Evolutionary conservation across 1,139 yeast species (phyloP).

Genomic region (Diutina rugosa): DNA sequence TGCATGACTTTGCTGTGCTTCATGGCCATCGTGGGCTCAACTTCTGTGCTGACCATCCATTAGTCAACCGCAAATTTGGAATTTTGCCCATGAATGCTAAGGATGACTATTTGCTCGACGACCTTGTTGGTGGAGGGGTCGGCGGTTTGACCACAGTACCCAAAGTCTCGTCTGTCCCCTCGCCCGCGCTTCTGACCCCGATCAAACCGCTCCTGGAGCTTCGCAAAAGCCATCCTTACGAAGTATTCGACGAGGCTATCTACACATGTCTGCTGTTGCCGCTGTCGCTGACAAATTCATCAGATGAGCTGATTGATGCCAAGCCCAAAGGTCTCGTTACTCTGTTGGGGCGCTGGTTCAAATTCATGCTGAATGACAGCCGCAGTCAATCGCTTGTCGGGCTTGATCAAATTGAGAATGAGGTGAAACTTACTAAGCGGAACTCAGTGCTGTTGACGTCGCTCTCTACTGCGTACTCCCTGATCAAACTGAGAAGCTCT

Average conservation of each 20-base stretch:
- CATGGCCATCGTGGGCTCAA: conserved; percentile 12
- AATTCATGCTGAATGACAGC: conserved; percentile 19
- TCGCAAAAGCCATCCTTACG: conserved; percentile 50
- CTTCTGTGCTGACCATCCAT: conserved; percentile 36
- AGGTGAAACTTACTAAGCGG: conserved; percentile 8
- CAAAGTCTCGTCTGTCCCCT: neutral
- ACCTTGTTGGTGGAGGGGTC: conserved; percentile 6
- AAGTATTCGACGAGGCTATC: conserved; percentile 65
- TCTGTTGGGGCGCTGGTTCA: conserved; percentile 27
- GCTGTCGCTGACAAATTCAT: conserved; percentile 5
- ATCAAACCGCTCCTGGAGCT: conserved; percentile 18
- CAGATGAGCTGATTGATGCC: neutral
- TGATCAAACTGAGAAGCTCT: conserved; percentile 24
- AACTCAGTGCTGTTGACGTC: conserved; percentile 29
- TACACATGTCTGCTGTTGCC: conserved; percentile 40
- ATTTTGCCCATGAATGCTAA: conserved; percentile 24
- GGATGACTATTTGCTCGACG: conserved; percentile 6
- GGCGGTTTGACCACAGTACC: neutral
- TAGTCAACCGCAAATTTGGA: conserved; percentile 36
- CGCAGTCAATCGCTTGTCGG: neutral
- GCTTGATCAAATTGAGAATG: conserved; percentile 3
- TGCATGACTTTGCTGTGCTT: conserved; percentile 7
- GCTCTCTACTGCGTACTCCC: conserved; percentile 21
- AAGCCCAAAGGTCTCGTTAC: conserved; percentile 11
- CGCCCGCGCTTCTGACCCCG: neutral